Percentiles rank a stretch among this genome's conserved stretches.
Evolutionary conservation across 2,329 filamentous ascomycete species (phyloP).

Genomic region (Dichotomopilus funicola): DNA sequence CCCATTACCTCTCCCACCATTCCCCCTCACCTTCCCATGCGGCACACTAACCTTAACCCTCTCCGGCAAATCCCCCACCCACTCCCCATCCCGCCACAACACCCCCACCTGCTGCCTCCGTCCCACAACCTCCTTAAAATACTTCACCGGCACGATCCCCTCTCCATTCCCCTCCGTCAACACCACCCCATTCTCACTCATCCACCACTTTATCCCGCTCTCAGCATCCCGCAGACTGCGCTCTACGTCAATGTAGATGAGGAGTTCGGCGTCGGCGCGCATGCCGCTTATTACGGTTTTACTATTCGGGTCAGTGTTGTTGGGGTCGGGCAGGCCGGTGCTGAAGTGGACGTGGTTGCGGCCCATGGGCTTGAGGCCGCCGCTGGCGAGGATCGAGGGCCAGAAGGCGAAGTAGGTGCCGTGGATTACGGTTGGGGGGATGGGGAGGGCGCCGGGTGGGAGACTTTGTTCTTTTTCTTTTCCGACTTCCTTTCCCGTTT

Average conservation of each 20-base stretch:
- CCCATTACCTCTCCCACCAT: slow-evolving; percentile 29
- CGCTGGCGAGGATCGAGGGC: slow-evolving; percentile 64
- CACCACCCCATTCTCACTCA: slow-evolving; percentile 71
- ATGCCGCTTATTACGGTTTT: slow-evolving; percentile 66
- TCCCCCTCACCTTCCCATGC: slow-evolving; percentile 39
- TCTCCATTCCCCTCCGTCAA: slow-evolving; percentile 52
- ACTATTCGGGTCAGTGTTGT: slow-evolving; percentile 23
- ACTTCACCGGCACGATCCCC: slow-evolving; percentile 57
- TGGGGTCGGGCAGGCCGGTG: slow-evolving; percentile 54
- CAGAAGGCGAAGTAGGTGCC: slow-evolving; percentile 84
- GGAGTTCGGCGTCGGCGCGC: slow-evolving; percentile 66
- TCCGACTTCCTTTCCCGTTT: slow-evolving; percentile 31
- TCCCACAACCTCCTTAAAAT: slow-evolving; percentile 66
- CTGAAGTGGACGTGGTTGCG: slow-evolving; percentile 90
- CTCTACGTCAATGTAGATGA: slow-evolving; percentile 70
- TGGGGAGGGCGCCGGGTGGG: slow-evolving; percentile 15
- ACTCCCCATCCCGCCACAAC: slow-evolving; percentile 64
- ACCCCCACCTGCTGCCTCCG: slow-evolving; percentile 54
- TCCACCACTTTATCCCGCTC: slow-evolving; percentile 62
- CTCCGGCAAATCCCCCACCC: slow-evolving; percentile 60
- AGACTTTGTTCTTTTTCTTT: background rate
- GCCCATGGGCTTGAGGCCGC: slow-evolving; percentile 74
- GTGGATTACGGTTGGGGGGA: slow-evolving; percentile 69
- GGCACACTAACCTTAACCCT: slow-evolving; percentile 45
- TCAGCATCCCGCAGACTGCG: slow-evolving; percentile 50